Percentiles rank a stretch among this genome's conserved stretches.
Conservation (phyloP, 2,329 filamentous ascomycete species). For the Hortaea sp. region DNA sequence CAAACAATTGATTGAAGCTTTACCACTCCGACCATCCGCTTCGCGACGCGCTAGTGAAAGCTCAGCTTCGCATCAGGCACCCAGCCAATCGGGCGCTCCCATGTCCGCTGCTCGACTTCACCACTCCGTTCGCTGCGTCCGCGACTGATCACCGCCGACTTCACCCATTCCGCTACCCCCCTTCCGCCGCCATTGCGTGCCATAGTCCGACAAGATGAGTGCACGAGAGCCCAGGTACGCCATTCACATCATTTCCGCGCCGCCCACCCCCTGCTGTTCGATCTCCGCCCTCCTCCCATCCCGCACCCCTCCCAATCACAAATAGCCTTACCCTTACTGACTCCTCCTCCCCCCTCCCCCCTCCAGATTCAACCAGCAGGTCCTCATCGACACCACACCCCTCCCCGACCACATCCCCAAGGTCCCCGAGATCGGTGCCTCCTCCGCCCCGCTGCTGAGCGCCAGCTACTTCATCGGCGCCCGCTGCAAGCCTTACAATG, state of each 20-base stretch:
- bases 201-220: slow-evolving; percentile 42
- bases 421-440: slow-evolving; percentile 87
- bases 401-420: slow-evolving; percentile 85
- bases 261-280: not conserved
- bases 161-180: not conserved
- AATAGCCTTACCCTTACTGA: not conserved
- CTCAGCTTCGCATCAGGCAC: not conserved
- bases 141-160: not conserved
- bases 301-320: not conserved
- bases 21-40: not conserved
- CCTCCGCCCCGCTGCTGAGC: slow-evolving; percentile 81
- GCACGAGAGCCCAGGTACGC: slow-evolving; percentile 50
- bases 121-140: no score
- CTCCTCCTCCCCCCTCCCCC: slow-evolving; percentile 13
- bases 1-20: not conserved
- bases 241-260: not conserved
- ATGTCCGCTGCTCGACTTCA: not conserved
- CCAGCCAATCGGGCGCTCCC: not conserved
- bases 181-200: no score
- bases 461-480: slow-evolving; percentile 96
- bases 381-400: slow-evolving; percentile 91
- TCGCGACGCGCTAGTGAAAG: not conserved
- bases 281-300: not conserved
- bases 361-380: slow-evolving; percentile 79
- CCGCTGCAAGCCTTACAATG: slow-evolving; percentile 88